Evolutionary conservation across 2,329 filamentous ascomycete species (phyloP), one percentile per base, ranked within the genome.

Genomic region (Neopestalotiopsis rosae): DNA sequence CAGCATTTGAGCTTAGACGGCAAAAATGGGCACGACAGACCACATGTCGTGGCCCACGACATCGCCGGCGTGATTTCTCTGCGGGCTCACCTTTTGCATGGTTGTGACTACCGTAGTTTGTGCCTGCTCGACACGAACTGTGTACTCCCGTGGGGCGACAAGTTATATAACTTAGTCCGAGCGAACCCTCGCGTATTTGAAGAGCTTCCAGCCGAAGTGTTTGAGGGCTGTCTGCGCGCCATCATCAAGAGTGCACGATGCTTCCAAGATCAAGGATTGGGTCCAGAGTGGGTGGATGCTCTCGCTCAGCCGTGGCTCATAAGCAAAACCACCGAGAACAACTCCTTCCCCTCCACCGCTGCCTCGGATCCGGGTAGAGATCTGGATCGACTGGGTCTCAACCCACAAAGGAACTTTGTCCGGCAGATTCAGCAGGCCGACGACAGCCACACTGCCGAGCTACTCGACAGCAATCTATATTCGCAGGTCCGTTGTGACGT

Each of bases 41-140:
- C 63, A 20, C 63, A 58, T 6, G 28, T 65, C 14, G 17, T 65
- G 4, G 63, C 63, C 14, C 63, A 65, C 9, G 63, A 65, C 13
- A 65, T 65, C 6, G 63, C 63, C 1, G 63, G 63, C 2, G 63
- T 65, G 1, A 57, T 65, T 24, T 40, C 63, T 2, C 12, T 65
- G 42, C 20, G 63, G 10, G 49, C 63, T 57, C 63, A 65, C 30
- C 45, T 65, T 7, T 24, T 65, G 42, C 20, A 65, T 10, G 45
- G 45, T 6, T 65, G 63, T 40, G 20, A 65, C 20, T 65, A 65
- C 20, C 4, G 13, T 7, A 65, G 63, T 28, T 38, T 65, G 20
- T 65, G 63, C 45, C 28, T 65, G 20, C 12, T 65, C n/a, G 63
- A 65, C 32, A 65, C 63, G 2, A 65, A 65, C 10, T 65, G 63